These are phyloP conservation scores for Cordyceps farinosa DNA, from an alignment of 2,329 filamentous ascomycete genomes.

Conservation along the genomic window DNA sequence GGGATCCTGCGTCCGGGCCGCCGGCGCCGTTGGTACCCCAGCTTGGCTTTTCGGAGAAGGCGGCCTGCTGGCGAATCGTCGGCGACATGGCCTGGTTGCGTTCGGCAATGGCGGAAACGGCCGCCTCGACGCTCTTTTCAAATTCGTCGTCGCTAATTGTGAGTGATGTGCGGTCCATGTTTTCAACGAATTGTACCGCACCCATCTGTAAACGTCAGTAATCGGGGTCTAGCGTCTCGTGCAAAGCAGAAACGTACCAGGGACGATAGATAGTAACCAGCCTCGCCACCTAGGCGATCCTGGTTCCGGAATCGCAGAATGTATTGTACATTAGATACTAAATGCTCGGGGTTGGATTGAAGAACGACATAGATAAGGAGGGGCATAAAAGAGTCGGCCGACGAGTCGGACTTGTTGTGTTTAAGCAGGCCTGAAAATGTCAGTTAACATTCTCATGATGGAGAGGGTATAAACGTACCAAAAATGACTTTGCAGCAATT, in stretches of 20 bases:
- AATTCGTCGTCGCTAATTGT: slow-evolving; percentile 96
- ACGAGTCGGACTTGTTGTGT: slow-evolving; percentile 89
- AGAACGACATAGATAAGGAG: slow-evolving; percentile 94
- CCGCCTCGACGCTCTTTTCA: slow-evolving; percentile 91
- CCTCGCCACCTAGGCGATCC: slow-evolving; percentile 95
- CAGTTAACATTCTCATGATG: slow-evolving; percentile 12
- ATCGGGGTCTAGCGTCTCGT: neutral
- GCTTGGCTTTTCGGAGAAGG: slow-evolving; percentile 44
- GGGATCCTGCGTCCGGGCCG: slow-evolving; percentile 31
- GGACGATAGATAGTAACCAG: slow-evolving; percentile 95
- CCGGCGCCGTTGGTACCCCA: slow-evolving; percentile 41
- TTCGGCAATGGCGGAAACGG: slow-evolving; percentile 92
- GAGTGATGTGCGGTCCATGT: slow-evolving; percentile 86
- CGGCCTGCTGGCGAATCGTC: slow-evolving; percentile 34
- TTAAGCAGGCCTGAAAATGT: slow-evolving; percentile 67
- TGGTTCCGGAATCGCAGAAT: slow-evolving; percentile 96
- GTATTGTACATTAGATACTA: slow-evolving; percentile 97
- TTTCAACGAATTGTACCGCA: slow-evolving; percentile 94
- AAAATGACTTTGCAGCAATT: slow-evolving; percentile 99
- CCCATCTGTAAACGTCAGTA: slow-evolving; percentile 59
- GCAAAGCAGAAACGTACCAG: slow-evolving; percentile 51
- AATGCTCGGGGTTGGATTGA: slow-evolving; percentile 88
- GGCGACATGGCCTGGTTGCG: slow-evolving; percentile 64
- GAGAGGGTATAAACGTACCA: slow-evolving; percentile 49
- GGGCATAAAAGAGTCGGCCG: slow-evolving; percentile 93